Base-by-base conservation (phyloP, 2,329 filamentous ascomycete species). In the Alternaria dauci region DNA sequence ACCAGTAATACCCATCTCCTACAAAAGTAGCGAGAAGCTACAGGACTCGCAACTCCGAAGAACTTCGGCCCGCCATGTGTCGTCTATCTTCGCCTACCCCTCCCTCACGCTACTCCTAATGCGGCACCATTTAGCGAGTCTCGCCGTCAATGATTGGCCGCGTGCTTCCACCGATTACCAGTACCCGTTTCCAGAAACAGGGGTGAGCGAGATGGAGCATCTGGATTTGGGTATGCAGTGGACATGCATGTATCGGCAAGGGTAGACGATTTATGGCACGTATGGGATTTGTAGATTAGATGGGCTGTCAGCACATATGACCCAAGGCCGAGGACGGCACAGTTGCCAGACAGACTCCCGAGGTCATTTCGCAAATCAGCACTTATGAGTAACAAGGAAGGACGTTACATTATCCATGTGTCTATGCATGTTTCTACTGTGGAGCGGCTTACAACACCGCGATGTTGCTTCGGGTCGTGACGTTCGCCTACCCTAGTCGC, bases 121-220 rank as follows among this genome's bases (percentile, higher is more conserved):
- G 32, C 20, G 23, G 46, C 20, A 20, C 11, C 14, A 38, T 50
- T 20, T 36, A 36, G 32, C 46, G 46, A 50, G 32, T n/a, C 8
- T n/a, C 20, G 18, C 25, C 32, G 46, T 25, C 20, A 36, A 2
- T 26, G 32, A 50, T 50, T 50, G 30, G 46, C 16, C 8, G 32
- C 11, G 18, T 25, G 18, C 34, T 38, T 50, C 46, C 34, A 50
- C 46, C n/a, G 14, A 25, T 25, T 25, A 36, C 46, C 46, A 32
- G 12, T 36, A 34, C 25, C 16, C 58, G 57, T 23, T 64, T 56
- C 55, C 43, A 52, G 62, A 59, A 56, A 56, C 62, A 61, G 46
- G 62, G 62, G 62, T 62, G 52, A 59, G 62, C 62, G 58, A 64
- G 55, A 54, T 46, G 34, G 54, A 58, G 46, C 58, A 52, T 55